phyloP scores from a whole-genome alignment of 805 yeast species.

The Starmerella vitae region DNA sequence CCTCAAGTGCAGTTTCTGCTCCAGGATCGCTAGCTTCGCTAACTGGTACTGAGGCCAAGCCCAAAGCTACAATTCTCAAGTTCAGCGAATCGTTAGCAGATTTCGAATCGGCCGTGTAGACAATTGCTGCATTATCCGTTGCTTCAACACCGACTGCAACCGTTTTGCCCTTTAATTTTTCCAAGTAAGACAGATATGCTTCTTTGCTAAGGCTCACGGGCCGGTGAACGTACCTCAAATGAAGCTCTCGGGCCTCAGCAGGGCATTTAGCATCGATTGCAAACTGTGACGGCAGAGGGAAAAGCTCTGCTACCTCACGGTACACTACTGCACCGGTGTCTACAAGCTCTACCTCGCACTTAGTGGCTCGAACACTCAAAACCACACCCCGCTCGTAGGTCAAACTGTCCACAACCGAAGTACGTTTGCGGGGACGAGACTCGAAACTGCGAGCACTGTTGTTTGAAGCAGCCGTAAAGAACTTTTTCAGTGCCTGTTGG shows the following conservation, averaged over 20 bases:
- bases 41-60: conserved; percentile 42
- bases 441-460: conserved; percentile 21
- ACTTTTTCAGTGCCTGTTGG: conserved; percentile 20
- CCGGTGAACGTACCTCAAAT: conserved; percentile 39
- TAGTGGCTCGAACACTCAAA: conserved; percentile 31
- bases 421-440: conserved; percentile 37
- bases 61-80: conserved; percentile 43
- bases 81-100: conserved; percentile 49
- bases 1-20: conserved; percentile 30
- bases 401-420: conserved; percentile 42
- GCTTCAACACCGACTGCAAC: too few species aligned
- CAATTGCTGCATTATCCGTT: conserved; percentile 31
- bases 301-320: conserved; percentile 34
- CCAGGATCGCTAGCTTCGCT: conserved; percentile 22
- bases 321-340: conserved; percentile 47
- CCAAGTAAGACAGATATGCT: conserved; percentile 44
- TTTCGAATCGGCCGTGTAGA: conserved; percentile 43
- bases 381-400: conserved; percentile 45
- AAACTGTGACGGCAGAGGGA: conserved; percentile 44
- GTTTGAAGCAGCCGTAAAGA: conserved; percentile 26
- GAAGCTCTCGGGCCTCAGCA: conserved; percentile 7
- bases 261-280: conserved; percentile 36
- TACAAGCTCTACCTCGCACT: conserved; percentile 41
- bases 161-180: conserved; percentile 41
- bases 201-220: conserved; percentile 50